These are phyloP conservation scores for Meredithiella fracta DNA, from an alignment of 2,329 filamentous ascomycete genomes.

Conservation along the genomic window DNA sequence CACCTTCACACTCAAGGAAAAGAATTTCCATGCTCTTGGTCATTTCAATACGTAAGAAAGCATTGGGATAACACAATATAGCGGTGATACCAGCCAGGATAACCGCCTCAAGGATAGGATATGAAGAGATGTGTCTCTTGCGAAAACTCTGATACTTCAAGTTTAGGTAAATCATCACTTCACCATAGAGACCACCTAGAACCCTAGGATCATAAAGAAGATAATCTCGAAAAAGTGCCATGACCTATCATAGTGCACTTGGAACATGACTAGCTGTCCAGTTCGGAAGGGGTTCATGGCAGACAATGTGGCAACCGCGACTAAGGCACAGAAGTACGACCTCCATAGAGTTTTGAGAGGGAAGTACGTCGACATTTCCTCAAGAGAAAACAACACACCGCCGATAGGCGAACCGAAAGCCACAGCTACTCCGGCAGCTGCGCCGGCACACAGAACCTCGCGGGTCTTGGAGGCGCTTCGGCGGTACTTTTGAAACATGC, in stretches of 20 bases:
- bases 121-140: constrained; percentile 75
- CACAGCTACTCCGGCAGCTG: constrained; percentile 86
- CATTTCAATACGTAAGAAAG: constrained; percentile 93
- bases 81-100: constrained; percentile 70
- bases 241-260: constrained; percentile 82
- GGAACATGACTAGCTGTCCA: constrained; percentile 97
- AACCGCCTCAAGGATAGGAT: constrained; percentile 74
- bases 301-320: constrained; percentile 80
- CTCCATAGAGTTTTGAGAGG: constrained; percentile 95
- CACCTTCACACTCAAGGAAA: constrained; percentile 82
- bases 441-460: constrained; percentile 87
- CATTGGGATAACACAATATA: constrained; percentile 90
- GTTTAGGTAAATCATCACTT: constrained; percentile 97
- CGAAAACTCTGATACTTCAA: constrained; percentile 78
- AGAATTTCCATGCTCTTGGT: constrained; percentile 98
- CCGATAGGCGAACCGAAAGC: constrained; percentile 96
- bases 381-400: constrained; percentile 86
- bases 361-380: constrained; percentile 96
- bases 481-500: constrained; percentile 82
- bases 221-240: constrained; percentile 97
- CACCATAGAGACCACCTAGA: constrained; percentile 88
- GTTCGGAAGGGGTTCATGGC: constrained; percentile 97
- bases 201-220: constrained; percentile 80
- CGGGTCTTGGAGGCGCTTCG: constrained; percentile 85
- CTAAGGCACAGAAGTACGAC: constrained; percentile 92